Evolutionary conservation across 805 yeast species (phyloP).

Genomic region (Metschnikowia proteae): DNA sequence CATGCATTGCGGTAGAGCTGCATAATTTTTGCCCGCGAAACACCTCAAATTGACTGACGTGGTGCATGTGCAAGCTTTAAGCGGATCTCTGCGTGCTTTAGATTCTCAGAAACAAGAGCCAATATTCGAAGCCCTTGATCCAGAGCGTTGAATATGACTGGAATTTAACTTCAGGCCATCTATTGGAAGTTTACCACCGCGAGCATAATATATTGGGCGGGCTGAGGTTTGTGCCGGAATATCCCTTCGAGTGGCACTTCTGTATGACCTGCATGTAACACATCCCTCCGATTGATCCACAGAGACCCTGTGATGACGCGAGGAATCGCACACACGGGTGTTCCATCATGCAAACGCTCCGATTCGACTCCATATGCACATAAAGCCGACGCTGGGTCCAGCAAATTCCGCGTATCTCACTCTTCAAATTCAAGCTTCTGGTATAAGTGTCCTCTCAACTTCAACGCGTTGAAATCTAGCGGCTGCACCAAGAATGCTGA

Average conservation of each 20-base stretch:
- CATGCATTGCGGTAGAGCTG: not conserved
- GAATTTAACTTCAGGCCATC: too few species aligned
- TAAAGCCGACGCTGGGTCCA: not conserved
- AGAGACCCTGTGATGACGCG: conserved; percentile 1
- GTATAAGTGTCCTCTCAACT: not conserved
- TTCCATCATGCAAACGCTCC: not conserved
- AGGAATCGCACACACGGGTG: not conserved
- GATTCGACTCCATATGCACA: not conserved
- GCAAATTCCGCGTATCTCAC: not conserved
- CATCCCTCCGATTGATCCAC: not conserved
- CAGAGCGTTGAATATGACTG: too few species aligned
- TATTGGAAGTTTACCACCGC: too few species aligned
- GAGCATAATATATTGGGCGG: not conserved
- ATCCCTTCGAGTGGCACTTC: not conserved
- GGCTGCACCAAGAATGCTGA: not conserved
- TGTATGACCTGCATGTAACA: not conserved
- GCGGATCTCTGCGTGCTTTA: conserved; percentile 1
- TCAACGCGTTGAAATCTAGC: too few species aligned
- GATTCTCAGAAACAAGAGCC: not conserved
- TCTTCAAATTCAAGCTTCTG: not conserved
- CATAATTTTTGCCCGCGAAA: not conserved
- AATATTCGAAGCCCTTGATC: too few species aligned
- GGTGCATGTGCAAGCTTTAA: conserved; percentile 1
- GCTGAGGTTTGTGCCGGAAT: not conserved
- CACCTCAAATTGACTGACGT: not conserved